Conservation (phyloP, 2,329 filamentous ascomycete genomes). For the Cordyceps cicadae region DNA sequence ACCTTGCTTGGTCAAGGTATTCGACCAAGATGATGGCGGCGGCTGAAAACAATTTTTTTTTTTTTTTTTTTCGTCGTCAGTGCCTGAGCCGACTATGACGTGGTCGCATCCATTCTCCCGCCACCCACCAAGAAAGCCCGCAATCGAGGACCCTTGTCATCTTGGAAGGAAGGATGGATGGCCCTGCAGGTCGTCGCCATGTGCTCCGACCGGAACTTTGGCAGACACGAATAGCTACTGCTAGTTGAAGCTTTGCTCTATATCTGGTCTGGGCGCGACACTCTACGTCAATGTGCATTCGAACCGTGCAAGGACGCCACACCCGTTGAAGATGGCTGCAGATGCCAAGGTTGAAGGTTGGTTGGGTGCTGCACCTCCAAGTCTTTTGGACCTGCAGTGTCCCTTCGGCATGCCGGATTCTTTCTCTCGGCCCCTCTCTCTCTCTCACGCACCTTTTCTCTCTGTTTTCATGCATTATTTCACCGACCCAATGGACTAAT, state of each 20-base stretch:
- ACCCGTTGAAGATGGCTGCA: conserved; percentile 1
- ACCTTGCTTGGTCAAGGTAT: not conserved
- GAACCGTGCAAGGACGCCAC: conserved; percentile 3
- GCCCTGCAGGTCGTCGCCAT: too few relatives aligned
- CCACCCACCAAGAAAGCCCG: too few relatives aligned
- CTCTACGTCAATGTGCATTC: not conserved
- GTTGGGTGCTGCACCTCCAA: not conserved
- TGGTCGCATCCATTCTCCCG: not conserved
- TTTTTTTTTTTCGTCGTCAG: too few relatives aligned
- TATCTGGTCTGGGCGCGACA: not conserved
- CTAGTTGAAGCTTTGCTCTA: not conserved
- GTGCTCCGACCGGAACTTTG: not conserved
- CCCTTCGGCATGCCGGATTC: not conserved
- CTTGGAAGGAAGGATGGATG: not conserved
- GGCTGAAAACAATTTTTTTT: too few relatives aligned
- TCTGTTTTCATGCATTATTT: not conserved
- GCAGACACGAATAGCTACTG: not conserved
- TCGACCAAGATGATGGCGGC: not conserved
- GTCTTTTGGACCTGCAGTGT: not conserved
- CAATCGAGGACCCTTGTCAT: not conserved
- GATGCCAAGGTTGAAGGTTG: not conserved
- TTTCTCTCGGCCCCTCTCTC: not conserved
- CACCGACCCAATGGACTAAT: not conserved
- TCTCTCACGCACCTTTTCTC: not conserved
- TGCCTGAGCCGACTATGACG: conserved; percentile 8